A percentile compares a stretch with the other conserved stretches of the same genome.
Conservation (phyloP, 2,329 filamentous ascomycete species). For the Remersonia thermophila region DNA sequence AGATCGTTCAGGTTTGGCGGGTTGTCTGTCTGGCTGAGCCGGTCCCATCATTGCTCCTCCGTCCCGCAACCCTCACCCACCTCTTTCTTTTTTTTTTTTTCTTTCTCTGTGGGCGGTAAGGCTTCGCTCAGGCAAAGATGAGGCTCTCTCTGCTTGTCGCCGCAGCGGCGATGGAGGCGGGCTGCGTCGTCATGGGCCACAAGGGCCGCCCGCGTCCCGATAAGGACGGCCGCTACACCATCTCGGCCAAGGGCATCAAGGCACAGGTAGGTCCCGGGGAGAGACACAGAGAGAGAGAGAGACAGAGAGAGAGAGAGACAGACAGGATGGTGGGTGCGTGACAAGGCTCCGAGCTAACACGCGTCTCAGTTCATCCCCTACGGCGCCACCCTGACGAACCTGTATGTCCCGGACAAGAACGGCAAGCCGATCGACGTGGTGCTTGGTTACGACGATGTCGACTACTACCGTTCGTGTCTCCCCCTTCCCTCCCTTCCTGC, state of each 20-base stretch:
- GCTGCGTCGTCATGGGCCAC: constrained; percentile 4
- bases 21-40: too few relatives aligned
- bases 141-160: constrained; percentile 11
- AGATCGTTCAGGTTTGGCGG: too few relatives aligned
- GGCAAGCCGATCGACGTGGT: constrained; percentile 51
- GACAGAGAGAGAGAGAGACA: too few relatives aligned
- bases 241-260: constrained; percentile 24
- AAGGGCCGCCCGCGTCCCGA: constrained; percentile 14
- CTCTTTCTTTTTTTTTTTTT: too few relatives aligned
- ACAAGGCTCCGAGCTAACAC: too few relatives aligned
- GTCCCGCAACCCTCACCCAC: too few relatives aligned
- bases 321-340: too few relatives aligned
- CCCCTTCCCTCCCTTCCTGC: neutral
- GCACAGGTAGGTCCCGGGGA: constrained; percentile 28
- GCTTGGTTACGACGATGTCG: constrained; percentile 49
- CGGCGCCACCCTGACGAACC: constrained; percentile 48
- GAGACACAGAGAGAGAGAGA: too few relatives aligned
- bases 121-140: too few relatives aligned
- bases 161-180: constrained; percentile 15
- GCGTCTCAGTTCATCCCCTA: constrained; percentile 44
- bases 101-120: too few relatives aligned
- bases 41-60: too few relatives aligned
- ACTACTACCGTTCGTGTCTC: constrained; percentile 35
- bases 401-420: constrained; percentile 50
- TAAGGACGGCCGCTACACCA: constrained; percentile 25